Percentiles rank a stretch among this genome's conserved stretches.
Evolutionary conservation across 148 eudicot genomes (phyloP).

Genomic region (Selenicereus undatus): DNA sequence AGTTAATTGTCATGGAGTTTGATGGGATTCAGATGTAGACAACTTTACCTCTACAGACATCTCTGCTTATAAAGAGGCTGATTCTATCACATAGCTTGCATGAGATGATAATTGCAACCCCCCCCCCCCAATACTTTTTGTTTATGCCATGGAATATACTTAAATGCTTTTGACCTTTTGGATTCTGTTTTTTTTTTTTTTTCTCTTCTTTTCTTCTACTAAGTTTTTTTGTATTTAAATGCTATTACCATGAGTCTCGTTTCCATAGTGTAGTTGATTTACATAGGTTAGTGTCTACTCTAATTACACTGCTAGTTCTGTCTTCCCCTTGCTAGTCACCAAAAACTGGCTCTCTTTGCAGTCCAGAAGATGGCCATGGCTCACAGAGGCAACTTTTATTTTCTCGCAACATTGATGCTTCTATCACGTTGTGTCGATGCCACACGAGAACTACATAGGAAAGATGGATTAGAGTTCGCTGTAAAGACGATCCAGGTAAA

Average conservation of each 20-base stretch:
- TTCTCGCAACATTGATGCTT: not conserved
- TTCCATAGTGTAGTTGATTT: not conserved
- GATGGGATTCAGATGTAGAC: no score
- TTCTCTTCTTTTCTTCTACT: not conserved
- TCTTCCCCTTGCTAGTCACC: not conserved
- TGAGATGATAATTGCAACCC: no score
- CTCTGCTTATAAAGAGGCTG: no score
- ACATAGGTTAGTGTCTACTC: no score
- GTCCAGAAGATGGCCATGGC: slow-evolving; percentile 8
- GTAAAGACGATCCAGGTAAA: slow-evolving; percentile 17
- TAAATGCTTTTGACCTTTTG: not conserved
- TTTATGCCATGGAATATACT: not conserved
- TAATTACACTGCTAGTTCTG: no score
- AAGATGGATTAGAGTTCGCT: slow-evolving; percentile 6
- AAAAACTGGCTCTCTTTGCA: not conserved
- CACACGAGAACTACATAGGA: not conserved
- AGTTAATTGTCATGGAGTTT: no score
- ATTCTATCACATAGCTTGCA: no score
- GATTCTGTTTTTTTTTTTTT: not conserved
- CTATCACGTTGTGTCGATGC: not conserved
- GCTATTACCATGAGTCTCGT: not conserved
- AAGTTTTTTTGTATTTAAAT: not conserved
- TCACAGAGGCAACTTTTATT: not conserved
- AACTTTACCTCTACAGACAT: no score
- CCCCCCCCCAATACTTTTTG: not conserved